A percentile compares a stretch with the other conserved stretches of the same genome.
Conservation (phyloP, 176 grass and related monocot species). For the Triticum monococcum region DNA sequence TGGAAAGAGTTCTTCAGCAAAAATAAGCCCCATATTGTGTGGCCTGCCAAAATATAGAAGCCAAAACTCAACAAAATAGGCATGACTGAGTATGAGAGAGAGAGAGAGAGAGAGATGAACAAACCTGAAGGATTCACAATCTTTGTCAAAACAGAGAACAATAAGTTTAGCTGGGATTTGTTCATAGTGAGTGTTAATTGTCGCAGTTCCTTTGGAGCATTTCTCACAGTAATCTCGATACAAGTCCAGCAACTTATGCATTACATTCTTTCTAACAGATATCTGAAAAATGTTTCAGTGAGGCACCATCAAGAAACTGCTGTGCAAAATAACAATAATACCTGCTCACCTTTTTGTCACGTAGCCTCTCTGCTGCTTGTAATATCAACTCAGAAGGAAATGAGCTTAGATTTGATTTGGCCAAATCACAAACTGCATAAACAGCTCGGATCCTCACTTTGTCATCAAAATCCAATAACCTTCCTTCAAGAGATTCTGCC, state of each 20-base stretch:
- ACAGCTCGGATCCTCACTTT: constrained; percentile 93
- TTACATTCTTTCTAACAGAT: constrained; percentile 84
- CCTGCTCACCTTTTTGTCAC: constrained; percentile 82
- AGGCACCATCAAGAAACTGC: constrained; percentile 19
- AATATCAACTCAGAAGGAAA: constrained; percentile 74
- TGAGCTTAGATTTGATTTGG: constrained; percentile 65
- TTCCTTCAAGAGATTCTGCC: constrained; percentile 70
- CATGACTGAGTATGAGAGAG: constrained; percentile 14
- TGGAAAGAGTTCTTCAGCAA: constrained; percentile 87
- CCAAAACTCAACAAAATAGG: constrained; percentile 18
- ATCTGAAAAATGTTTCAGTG: constrained; percentile 48
- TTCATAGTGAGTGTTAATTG: constrained; percentile 65
- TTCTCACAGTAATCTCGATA: constrained; percentile 79
- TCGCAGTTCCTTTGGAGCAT: constrained; percentile 65
- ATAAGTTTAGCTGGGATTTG: constrained; percentile 86
- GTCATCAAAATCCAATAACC: constrained; percentile 92
- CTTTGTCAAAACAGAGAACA: constrained; percentile 77
- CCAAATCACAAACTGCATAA: constrained; percentile 76
- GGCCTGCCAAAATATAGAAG: constrained; percentile 55
- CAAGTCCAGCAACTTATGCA: constrained; percentile 75
- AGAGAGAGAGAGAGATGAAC: constrained; percentile 16
- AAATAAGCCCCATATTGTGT: constrained; percentile 70
- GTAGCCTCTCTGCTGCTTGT: constrained; percentile 60
- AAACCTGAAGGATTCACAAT: constrained; percentile 73
- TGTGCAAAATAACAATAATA: constrained; percentile 15